Base-by-base conservation (phyloP, 306 rosid genomes). In the Corylus heterophylla region DNA sequence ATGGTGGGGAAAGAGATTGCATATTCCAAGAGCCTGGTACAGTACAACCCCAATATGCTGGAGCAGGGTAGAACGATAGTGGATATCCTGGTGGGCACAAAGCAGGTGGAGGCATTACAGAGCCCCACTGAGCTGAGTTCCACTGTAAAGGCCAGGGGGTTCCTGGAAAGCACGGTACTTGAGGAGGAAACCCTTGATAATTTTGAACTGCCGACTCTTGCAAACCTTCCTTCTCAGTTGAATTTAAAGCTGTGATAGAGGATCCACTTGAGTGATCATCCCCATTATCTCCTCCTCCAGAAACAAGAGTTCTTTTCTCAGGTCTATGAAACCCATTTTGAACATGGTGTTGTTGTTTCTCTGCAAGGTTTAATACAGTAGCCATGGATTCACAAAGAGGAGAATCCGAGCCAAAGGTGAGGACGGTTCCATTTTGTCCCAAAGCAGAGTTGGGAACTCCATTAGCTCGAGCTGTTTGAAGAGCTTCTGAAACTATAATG, bases 361-460 rank as follows among this genome's bases (percentile, higher is more conserved):
- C 88, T 3, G 87, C 88, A 25, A 92, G 88, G 78, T 71, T 90
- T 81, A 92, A 66, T 31, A 80, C 91, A 74, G 94, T 90, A 83
- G 88, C 76, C 88, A 90, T 83, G 71, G 92, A 84, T 39, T 92
- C 84, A 71, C 88, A 85, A 27, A 88, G 92, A 29, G 93, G 83
- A 68, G 91, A 78, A 78, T 92, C 89, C 44, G 92, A 69, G 72
- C 92, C 97, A 81, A 91, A 94, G 61, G 83, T 81, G 48, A 92
- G 87, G 27, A 89, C 85, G 73, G 92, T 71, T 11, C 83, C 83
- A 45, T 86, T 83, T 42, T 83, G 82, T 74, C 88, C 89, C 71
- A 86, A 73, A 27, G 85, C 67, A 78, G 87, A 64, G 56, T 78
- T 72, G 45, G 83, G 85, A 8, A 68, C 76, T 80, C 89, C 93